Evolutionary conservation across 176 grass and related monocot species (phyloP), one percentile per base, ranked within the genome.

Genomic region (Typha latifolia): DNA sequence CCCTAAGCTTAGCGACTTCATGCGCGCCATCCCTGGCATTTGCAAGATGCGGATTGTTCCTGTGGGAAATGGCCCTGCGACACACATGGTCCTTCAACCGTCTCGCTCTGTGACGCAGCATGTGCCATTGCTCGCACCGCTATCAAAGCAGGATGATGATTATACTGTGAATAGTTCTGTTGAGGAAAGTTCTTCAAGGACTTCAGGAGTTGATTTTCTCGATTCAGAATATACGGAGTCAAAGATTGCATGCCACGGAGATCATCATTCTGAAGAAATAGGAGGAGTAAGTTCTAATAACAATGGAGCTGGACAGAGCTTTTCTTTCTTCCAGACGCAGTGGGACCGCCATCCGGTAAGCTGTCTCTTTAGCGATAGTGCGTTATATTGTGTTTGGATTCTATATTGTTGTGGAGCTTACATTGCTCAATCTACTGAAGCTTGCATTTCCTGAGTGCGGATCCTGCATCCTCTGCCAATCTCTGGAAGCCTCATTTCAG

Each of bases 1-100:
- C 75, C 85, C 73, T 63, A 83, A 87, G 77, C 80, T 87, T 19
- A 87, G 85, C 11, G 80, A 87, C 12, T 87, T 87, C 70, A 80
- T 87, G 51, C 69, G 76, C 37, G 82, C 85, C 57, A 80, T 87
- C 50, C 85, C 85, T 29, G 80, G 85, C 21, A 80, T 87, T 59
- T 87, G 85, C 77, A 83, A 80, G 69, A 83, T 87, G 77, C 66
- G 72, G 75, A 66, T 80, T 47, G 72, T 83, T 48, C 85, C 85
- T 23, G 85, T 77, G 34, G 85, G 72, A 51, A 62, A 50, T 69
- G 85, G 80, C 26, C 80, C 76, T 73, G 80, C 85, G 57, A 87
- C 85, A 16, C 80, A 83, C 72, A 77, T 87, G 80, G 68, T 87
- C 51, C 85, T 87, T 65, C 61, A 72, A n/a, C 85, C 85, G 69